Base-by-base conservation (phyloP, 1,139 yeast genomes). In the Geotrichum cucujoidarum region DNA sequence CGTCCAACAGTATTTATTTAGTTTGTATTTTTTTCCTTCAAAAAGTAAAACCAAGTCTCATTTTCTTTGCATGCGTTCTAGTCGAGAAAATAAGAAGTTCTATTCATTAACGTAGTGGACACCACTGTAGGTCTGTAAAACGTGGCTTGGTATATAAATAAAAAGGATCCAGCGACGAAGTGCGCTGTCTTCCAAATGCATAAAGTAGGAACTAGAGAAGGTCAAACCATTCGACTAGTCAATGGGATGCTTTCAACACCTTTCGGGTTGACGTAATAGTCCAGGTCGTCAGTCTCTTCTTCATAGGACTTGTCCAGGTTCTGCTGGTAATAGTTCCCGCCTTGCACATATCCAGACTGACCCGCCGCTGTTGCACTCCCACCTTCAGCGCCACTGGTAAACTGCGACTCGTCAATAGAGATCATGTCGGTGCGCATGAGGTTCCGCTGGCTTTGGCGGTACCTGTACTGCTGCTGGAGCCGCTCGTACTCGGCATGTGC, bases 241-340 rank as follows among this genome's bases (percentile, higher is more conserved):
- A 42, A 29, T 7, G 45, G 45, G 5, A 42, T 42, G 40, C 40
- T 42, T 14, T 42, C 45, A n/a, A 42, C 35, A 17, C 27, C 35
- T n/a, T 42, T 34, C 2, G 38, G 38, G 16, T 42, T 40, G 17
- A 24, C 17, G 36, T 44, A 44, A 21, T 37, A 39, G 27, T 40
- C 49, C 30, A 29, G 13, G 18, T 40, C 37, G 11, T 46, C 29
- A 7, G 22, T 11, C 22, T 24, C 21, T 4, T 34, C 39, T n/a
- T 34, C 40, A 18, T 34, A 22, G 20, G 16, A 24, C 20, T 27
- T 29, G 34, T 42, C 45, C 8, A 34, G 39, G 16, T n/a, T 18
- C 5, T 30, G 35, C 21, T 42, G 45, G 31, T 42, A 42, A 14
- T 34, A 27, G n/a, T 27, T 24, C 3, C 18, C 7, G 5, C 34